Conservation (phyloP, 345 rosid species). For the Linum usitatissimum region DNA sequence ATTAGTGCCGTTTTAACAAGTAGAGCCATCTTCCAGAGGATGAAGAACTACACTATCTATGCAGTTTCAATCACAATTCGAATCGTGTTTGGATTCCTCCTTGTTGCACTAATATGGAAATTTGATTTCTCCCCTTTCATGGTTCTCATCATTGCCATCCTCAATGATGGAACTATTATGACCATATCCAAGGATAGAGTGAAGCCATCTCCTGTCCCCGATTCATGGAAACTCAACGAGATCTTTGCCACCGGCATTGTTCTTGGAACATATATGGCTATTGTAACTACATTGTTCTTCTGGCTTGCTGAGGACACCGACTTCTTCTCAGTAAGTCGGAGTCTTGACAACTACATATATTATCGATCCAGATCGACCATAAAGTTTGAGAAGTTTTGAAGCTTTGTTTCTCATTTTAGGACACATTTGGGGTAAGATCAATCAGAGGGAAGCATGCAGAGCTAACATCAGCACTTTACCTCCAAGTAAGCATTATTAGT, state of each 20-base stretch:
- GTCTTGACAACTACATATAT: not conserved
- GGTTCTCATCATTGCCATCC: slow-evolving; percentile 5
- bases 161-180: slow-evolving; percentile 2
- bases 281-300: not conserved
- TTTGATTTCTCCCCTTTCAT: slow-evolving; percentile 5
- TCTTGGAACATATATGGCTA: slow-evolving; percentile 3
- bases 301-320: not conserved
- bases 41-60: slow-evolving; percentile 5
- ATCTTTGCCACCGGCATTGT: slow-evolving; percentile 4
- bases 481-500: slow-evolving; percentile 4
- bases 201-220: slow-evolving; percentile 4
- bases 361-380: not conserved
- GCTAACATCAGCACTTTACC: not conserved
- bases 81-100: not conserved
- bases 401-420: not conserved
- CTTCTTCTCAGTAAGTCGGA: not conserved
- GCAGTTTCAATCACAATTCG: slow-evolving; percentile 6
- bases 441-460: not conserved
- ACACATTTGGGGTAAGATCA: slow-evolving; percentile 1
- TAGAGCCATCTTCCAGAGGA: slow-evolving; percentile 5
- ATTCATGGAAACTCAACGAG: slow-evolving; percentile 3
- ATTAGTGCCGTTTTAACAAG: not conserved
- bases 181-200: slow-evolving; percentile 4
- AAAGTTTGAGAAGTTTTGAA: not conserved
- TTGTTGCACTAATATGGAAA: not conserved